Evolutionary conservation across 768 basidiomycete species (phyloP).

Genomic region (Tephrocybe rancida): DNA sequence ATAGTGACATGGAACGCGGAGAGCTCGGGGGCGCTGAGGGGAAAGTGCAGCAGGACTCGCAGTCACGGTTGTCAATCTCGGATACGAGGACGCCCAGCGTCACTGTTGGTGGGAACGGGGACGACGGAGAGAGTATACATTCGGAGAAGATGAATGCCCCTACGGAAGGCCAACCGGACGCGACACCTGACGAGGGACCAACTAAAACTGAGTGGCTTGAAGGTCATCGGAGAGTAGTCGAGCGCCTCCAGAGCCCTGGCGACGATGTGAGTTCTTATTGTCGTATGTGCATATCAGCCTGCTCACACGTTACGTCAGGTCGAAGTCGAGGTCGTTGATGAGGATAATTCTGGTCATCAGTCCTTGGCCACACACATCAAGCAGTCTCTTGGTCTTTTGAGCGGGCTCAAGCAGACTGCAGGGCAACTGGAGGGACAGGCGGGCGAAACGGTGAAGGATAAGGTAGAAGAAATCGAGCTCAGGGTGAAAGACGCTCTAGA

Average conservation of each 20-base stretch:
- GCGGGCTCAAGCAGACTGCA: constrained; percentile 11
- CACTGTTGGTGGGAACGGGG: constrained; percentile 7
- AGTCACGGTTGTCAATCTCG: constrained; percentile 6
- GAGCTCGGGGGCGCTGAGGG: constrained; percentile 9
- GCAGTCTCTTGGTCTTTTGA: constrained; percentile 12
- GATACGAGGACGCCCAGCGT: constrained; percentile 17
- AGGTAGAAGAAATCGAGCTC: constrained; percentile 14
- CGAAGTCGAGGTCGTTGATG: constrained; percentile 63
- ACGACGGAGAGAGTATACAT: constrained; percentile 17
- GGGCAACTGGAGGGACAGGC: constrained; percentile 9
- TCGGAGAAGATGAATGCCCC: constrained; percentile 10
- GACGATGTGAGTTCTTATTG: constrained; percentile 57
- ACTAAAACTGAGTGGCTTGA: constrained; percentile 66
- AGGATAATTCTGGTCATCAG: constrained; percentile 21
- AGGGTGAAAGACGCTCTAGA: constrained; percentile 14
- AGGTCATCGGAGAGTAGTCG: constrained; percentile 67
- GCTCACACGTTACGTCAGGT: constrained; percentile 41
- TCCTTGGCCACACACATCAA: constrained; percentile 12
- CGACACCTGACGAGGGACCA: constrained; percentile 47
- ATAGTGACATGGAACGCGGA: constrained; percentile 53
- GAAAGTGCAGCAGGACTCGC: constrained; percentile 12
- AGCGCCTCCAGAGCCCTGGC: constrained; percentile 57
- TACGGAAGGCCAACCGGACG: constrained; percentile 27
- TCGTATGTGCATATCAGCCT: background rate
- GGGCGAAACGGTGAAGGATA: constrained; percentile 1